phyloP scores from a whole-genome alignment of 2,329 filamentous ascomycete species.

The Periconia sp. region DNA sequence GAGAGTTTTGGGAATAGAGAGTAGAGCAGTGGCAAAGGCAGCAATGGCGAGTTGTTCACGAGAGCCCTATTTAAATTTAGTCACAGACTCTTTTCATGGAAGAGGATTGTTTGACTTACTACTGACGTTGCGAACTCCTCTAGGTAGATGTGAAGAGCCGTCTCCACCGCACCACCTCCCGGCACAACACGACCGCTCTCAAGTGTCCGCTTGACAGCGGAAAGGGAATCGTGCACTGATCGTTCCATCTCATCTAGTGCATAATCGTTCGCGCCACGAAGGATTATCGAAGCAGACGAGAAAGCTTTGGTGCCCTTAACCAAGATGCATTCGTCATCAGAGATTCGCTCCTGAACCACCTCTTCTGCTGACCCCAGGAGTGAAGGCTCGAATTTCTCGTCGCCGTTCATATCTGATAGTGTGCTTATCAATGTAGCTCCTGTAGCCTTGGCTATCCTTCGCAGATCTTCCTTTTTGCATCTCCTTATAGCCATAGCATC shows the following conservation, averaged over 20 bases:
- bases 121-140: constrained; percentile 98
- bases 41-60: constrained; percentile 97
- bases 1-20: constrained; percentile 93
- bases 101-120: constrained; percentile 49
- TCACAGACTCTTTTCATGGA: background rate
- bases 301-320: constrained; percentile 94
- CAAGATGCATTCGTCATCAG: constrained; percentile 96
- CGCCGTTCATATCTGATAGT: constrained; percentile 93
- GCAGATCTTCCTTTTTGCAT: constrained; percentile 97
- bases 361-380: constrained; percentile 91
- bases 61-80: constrained; percentile 60
- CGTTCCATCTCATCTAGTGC: constrained; percentile 99
- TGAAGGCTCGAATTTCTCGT: constrained; percentile 92
- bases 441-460: constrained; percentile 93
- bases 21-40: constrained; percentile 92
- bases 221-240: constrained; percentile 94
- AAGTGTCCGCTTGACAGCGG: constrained; percentile 93
- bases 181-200: constrained; percentile 97
- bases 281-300: constrained; percentile 92
- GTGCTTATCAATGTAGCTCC: constrained; percentile 92
- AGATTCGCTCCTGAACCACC: constrained; percentile 97
- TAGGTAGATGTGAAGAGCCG: constrained; percentile 97
- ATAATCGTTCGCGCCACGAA: constrained; percentile 94
- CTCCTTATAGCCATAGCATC: constrained; percentile 94
- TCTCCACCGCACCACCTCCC: constrained; percentile 94